Conservation (phyloP, 352 stramenopile species). For the Phytophthora colocasiae region DNA sequence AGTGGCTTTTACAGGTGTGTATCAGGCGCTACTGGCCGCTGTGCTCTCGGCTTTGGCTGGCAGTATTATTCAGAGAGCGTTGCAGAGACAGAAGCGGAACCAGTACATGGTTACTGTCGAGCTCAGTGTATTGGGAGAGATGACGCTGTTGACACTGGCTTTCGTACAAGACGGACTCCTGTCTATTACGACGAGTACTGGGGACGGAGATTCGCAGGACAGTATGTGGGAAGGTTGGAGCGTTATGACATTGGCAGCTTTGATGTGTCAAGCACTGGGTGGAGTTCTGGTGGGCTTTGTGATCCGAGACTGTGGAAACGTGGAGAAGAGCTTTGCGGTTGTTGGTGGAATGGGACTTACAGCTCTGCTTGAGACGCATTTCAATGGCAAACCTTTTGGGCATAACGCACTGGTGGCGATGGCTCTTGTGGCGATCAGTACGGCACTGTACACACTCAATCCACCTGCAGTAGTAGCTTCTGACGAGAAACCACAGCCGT, state of each 20-base stretch:
- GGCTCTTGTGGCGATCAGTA: constrained; percentile 65
- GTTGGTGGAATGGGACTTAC: constrained; percentile 86
- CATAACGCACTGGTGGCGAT: constrained; percentile 62
- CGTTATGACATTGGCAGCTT: constrained; percentile 60
- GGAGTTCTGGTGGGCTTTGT: constrained; percentile 84
- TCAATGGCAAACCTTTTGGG: constrained; percentile 79
- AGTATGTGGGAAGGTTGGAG: constrained; percentile 80
- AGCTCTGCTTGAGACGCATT: constrained; percentile 68
- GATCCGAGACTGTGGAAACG: constrained; percentile 87
- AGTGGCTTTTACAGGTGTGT: constrained; percentile 70
- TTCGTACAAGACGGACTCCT: constrained; percentile 34
- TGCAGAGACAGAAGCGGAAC: constrained; percentile 76
- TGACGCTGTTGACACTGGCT: constrained; percentile 65
- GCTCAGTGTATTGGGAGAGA: constrained; percentile 72
- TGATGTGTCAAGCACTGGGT: constrained; percentile 75
- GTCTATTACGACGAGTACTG: constrained; percentile 2
- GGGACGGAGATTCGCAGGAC: constrained; percentile 39
- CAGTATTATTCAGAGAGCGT: constrained; percentile 78
- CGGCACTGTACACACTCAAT: constrained; percentile 78
- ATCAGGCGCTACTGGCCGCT: constrained; percentile 73
- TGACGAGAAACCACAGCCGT: constrained; percentile 29
- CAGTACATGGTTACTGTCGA: constrained; percentile 87
- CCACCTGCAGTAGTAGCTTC: constrained; percentile 38
- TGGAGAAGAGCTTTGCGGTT: constrained; percentile 87
- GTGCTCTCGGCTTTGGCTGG: constrained; percentile 78